These are phyloP conservation scores for Trypanosoma congolense DNA, from an alignment of 208 protist species.

Conservation along the genomic window DNA sequence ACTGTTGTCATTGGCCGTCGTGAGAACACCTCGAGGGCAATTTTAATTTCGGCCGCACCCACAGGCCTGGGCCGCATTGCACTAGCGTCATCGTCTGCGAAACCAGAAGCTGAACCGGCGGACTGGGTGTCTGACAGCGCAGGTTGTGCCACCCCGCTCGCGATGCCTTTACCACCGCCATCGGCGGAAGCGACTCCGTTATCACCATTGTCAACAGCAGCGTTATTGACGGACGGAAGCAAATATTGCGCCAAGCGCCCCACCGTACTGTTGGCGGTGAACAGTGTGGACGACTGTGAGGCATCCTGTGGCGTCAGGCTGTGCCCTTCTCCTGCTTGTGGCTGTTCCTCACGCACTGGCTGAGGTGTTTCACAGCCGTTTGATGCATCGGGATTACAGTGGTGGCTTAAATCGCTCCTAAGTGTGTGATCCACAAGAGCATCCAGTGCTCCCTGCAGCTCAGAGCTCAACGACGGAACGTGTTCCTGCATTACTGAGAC, in stretches of 20 bases:
- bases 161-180: background rate
- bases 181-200: background rate
- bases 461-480: constrained; percentile 37
- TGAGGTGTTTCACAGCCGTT: background rate
- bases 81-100: background rate
- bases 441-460: constrained; percentile 63
- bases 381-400: background rate
- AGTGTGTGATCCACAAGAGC: constrained; percentile 69
- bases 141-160: background rate
- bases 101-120: background rate
- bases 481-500: constrained; percentile 44
- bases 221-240: constrained; percentile 7
- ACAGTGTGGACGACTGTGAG: constrained; percentile 21
- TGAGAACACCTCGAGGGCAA: constrained; percentile 73
- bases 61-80: constrained; percentile 4
- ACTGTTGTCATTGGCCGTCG: constrained; percentile 66
- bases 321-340: background rate
- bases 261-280: constrained; percentile 15
- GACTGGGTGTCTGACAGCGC: background rate
- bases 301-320: constrained; percentile 2
- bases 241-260: constrained; percentile 27
- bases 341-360: background rate
- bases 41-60: constrained; percentile 42
- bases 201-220: background rate
- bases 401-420: constrained; percentile 27